Conservation (phyloP, 345 rosid genomes). For the Bruguiera parviflora region DNA sequence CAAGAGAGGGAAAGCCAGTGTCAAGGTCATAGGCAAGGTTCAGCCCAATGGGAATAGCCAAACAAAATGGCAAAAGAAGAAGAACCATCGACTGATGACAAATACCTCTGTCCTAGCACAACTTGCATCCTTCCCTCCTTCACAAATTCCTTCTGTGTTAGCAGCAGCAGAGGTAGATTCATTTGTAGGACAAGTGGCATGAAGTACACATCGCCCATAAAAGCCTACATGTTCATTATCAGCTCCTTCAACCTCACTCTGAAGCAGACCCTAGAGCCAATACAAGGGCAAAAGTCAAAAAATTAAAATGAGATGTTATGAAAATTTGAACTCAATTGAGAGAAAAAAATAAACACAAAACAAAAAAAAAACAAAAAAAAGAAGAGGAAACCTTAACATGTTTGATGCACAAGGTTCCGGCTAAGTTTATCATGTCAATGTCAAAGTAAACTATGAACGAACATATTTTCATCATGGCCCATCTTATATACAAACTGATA, state of each 20-base stretch:
- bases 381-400: too few relatives aligned
- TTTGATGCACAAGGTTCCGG: too few relatives aligned
- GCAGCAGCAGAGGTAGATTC: slow-evolving; percentile 21
- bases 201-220: slow-evolving; percentile 44
- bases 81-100: background rate
- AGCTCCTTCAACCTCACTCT: slow-evolving; percentile 50
- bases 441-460: background rate
- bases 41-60: too few relatives aligned
- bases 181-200: slow-evolving; percentile 24
- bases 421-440: too few relatives aligned
- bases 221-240: slow-evolving; percentile 47
- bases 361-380: too few relatives aligned
- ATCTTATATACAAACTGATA: background rate
- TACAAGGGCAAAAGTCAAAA: background rate
- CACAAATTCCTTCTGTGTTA: slow-evolving; percentile 16
- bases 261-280: slow-evolving; percentile 41
- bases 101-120: slow-evolving; percentile 56
- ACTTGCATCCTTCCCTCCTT: slow-evolving; percentile 25
- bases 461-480: background rate
- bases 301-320: too few relatives aligned
- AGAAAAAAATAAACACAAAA: too few relatives aligned
- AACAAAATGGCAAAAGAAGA: background rate
- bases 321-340: too few relatives aligned
- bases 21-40: background rate
- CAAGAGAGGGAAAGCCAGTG: background rate